A percentile compares a stretch with the other conserved stretches of the same genome.
Evolutionary conservation across 768 basidiomycete species (phyloP).

Genomic region (Myochromella boudieri): DNA sequence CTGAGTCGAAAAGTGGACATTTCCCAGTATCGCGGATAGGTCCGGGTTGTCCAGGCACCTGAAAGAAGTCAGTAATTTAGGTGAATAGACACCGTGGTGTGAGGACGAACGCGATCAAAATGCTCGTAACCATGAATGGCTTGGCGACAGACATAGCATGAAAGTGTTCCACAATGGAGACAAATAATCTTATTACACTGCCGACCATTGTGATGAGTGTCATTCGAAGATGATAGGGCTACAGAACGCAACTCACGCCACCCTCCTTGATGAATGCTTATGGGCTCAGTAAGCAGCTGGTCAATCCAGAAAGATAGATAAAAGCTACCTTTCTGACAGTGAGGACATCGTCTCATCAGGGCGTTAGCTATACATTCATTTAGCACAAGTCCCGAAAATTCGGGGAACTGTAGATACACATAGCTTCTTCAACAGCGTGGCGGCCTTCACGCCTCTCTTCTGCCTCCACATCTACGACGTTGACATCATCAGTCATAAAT

Average conservation of each 20-base stretch:
- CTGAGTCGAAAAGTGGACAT: conserved; percentile 10
- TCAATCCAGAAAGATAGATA: not conserved
- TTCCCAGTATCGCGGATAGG: not conserved
- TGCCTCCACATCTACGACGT: conserved; percentile 8
- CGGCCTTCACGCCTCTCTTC: conserved; percentile 40
- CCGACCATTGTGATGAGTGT: conserved; percentile 39
- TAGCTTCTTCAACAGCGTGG: conserved; percentile 76
- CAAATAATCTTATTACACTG: conserved; percentile 83
- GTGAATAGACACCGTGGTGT: not conserved
- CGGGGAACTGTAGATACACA: conserved; percentile 51
- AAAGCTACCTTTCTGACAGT: conserved; percentile 59
- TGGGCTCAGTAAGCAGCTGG: not conserved
- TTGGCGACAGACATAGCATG: conserved; percentile 72
- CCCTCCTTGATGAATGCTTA: conserved; percentile 17
- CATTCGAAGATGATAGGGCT: not conserved
- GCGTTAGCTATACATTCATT: conserved; percentile 49
- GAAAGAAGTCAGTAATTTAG: not conserved
- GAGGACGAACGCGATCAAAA: conserved; percentile 33
- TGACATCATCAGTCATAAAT: not conserved
- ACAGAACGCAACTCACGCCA: conserved; percentile 8
- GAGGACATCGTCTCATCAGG: conserved; percentile 73
- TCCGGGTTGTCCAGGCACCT: not conserved
- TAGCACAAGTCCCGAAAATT: conserved; percentile 1
- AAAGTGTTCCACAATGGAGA: conserved; percentile 52
- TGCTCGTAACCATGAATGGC: conserved; percentile 65